Evolutionary conservation across 2,329 filamentous ascomycete genomes (phyloP), one percentile per base, ranked within the genome.

Genomic region (Metarhizium robertsii): DNA sequence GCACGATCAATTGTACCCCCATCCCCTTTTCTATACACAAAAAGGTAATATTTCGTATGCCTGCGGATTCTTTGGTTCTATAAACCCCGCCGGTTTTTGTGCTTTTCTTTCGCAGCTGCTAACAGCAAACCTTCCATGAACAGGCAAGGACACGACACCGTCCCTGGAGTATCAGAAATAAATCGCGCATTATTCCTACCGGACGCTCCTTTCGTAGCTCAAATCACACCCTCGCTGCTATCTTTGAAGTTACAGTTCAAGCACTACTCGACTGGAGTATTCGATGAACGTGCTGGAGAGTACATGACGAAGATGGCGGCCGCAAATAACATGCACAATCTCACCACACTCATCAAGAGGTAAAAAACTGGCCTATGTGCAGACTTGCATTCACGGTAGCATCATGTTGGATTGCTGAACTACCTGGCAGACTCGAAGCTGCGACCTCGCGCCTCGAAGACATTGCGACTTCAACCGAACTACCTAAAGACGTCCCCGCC

Each of bases 331-430:
- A 96, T 97, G 90, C 86, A 97, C 75, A 97, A 96, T 70, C 77
- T 99, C 60, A 95, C 91, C 40, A 99, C 94, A 54, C 83, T 99
- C 67, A 96, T 99, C 77, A 99, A 99, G 82, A 85, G 94, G 94
- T 97, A 82, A 65, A 82, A 65, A 6, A 29, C 10, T 29, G 20
- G 14, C 13, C 16, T 10, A 20, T 8, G 14, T 11, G 4, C 16
- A 6, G 8, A 18, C 11, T 16, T 6, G 14, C 34, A 18, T 7
- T 29, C 5, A 11, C 16, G n/a, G 62, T 20, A 46, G 43, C 11
- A 30, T 30, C 4, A 11, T 14, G 11, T 16, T 30, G 45, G 13
- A 48, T 6, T 70, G 66, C 81, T 83, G 70, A 84, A 73, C 57
- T 68, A 57, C 67, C 77, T 55, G 61, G 62, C 70, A 99, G 94